Percentiles rank a stretch among this genome's conserved stretches.
These are phyloP conservation scores for Diddensiella transvaalensis DNA, from an alignment of 805 yeast species.

Conservation along the genomic window DNA sequence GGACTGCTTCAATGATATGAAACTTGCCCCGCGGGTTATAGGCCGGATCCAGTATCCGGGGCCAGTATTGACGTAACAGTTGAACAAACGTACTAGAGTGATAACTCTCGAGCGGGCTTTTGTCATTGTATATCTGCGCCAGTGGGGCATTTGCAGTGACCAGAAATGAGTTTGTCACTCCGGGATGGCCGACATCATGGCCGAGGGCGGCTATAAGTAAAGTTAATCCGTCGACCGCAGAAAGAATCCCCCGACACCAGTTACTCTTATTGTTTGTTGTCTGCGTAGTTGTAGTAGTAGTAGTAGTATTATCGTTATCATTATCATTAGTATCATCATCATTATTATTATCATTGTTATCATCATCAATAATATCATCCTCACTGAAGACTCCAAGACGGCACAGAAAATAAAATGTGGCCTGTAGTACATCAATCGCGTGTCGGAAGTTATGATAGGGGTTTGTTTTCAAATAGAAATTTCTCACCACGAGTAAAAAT, in stretches of 20 bases:
- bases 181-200: constrained; percentile 97
- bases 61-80: constrained; percentile 53
- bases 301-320: neutral
- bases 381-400: constrained; percentile 14
- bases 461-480: constrained; percentile 77
- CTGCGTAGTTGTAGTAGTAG: neutral
- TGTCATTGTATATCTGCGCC: constrained; percentile 55
- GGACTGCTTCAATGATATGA: constrained; percentile 41
- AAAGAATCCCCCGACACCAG: constrained; percentile 10
- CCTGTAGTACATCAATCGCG: constrained; percentile 93
- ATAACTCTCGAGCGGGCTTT: constrained; percentile 76
- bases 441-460: constrained; percentile 95
- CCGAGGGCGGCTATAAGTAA: constrained; percentile 81
- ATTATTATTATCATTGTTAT: neutral
- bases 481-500: constrained; percentile 64
- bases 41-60: constrained; percentile 26
- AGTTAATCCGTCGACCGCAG: constrained; percentile 49
- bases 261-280: too few relatives aligned
- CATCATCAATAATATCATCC: neutral
- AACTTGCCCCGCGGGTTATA: constrained; percentile 11
- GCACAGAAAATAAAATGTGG: constrained; percentile 62
- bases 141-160: constrained; percentile 57
- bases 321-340: constrained; percentile 1
- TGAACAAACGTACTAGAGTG: constrained; percentile 65
- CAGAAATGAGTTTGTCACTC: constrained; percentile 79